Base-by-base conservation (phyloP, 306 rosid species). In the Trifolium fragiferum region DNA sequence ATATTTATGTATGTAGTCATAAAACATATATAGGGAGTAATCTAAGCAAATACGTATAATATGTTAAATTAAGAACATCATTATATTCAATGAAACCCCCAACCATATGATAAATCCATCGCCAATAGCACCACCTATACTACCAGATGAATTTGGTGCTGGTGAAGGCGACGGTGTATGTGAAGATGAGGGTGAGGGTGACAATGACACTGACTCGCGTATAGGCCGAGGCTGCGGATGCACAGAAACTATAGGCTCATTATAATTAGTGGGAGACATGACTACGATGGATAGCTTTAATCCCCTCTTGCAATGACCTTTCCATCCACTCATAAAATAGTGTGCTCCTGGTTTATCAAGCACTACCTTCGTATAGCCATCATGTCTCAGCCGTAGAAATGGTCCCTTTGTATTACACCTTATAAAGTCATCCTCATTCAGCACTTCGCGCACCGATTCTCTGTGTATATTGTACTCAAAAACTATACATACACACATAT, bases 361-460 rank as follows among this genome's bases (percentile, higher is more conserved):
- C n/a, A 10, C 6, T 0, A 82, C 70, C 62, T 69, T 76, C 2
- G 81, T 76, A 6, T 49, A 23, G 0, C 84, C 86, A 0, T 73
- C 78, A n/a, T n/a, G n/a, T n/a, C 55, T 19, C 3, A 14, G n/a
- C n/a, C 1, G 1, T 76, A n/a, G n/a, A n/a, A n/a, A 68, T 18
- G 38, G 2, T 1, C 72, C 77, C 2, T 32, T 8, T 4, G 10
- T 58, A 2, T 40, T 41, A 72, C 86, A 85, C 6, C 3, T 10
- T 41, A 10, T 14, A 5, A 79, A 82, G 38, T 79, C 81, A 5
- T 5, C 69, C 59, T 40, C 33, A 7, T 60, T 54, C 66, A 85
- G 44, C 70, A 85, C 89, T 59, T 32, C n/a, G 20, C 71, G 79
- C 53, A 83, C 84, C 0, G 84, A 76, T 60, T 83, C 86, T 33